phyloP scores from a whole-genome alignment of 331 rosid species.

The Rhamnella rubrinervis region DNA sequence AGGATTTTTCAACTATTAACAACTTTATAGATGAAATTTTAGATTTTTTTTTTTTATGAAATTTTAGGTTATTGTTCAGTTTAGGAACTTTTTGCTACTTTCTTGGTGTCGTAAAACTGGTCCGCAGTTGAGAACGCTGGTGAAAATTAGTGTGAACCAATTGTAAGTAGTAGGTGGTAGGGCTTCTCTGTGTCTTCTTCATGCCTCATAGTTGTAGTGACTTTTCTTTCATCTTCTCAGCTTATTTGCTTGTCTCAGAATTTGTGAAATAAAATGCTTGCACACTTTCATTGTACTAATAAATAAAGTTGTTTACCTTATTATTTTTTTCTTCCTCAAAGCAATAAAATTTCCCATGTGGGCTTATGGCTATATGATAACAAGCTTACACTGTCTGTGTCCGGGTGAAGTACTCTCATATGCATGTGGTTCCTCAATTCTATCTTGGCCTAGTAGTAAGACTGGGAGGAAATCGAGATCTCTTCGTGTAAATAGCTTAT shows the following conservation, averaged over 20 bases:
- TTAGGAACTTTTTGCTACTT: too few relatives aligned
- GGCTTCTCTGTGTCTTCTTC: not conserved
- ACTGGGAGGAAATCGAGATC: slow-evolving; percentile 8
- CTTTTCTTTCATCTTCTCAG: slow-evolving; percentile 1
- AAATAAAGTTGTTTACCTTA: not conserved
- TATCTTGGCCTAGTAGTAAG: slow-evolving; percentile 21
- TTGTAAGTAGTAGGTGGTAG: too few relatives aligned
- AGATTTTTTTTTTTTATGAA: not conserved
- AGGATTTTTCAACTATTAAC: not conserved
- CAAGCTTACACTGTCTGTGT: not conserved
- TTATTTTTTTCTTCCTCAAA: not conserved
- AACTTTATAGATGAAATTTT: not conserved
- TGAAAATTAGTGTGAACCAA: too few relatives aligned
- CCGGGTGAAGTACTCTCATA: slow-evolving; percentile 20
- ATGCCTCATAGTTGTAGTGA: not conserved
- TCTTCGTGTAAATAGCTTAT: slow-evolving; percentile 19
- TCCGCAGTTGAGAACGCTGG: too few relatives aligned
- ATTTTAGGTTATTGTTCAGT: too few relatives aligned
- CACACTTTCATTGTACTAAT: not conserved
- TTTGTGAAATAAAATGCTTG: not conserved
- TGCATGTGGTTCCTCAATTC: slow-evolving; percentile 14
- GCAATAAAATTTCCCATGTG: not conserved
- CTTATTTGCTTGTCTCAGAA: not conserved
- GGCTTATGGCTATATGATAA: not conserved
- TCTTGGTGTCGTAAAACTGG: too few relatives aligned